Conservation (phyloP, 2,329 filamentous ascomycete genomes). For the Pyrenophora tritici-repentis region DNA sequence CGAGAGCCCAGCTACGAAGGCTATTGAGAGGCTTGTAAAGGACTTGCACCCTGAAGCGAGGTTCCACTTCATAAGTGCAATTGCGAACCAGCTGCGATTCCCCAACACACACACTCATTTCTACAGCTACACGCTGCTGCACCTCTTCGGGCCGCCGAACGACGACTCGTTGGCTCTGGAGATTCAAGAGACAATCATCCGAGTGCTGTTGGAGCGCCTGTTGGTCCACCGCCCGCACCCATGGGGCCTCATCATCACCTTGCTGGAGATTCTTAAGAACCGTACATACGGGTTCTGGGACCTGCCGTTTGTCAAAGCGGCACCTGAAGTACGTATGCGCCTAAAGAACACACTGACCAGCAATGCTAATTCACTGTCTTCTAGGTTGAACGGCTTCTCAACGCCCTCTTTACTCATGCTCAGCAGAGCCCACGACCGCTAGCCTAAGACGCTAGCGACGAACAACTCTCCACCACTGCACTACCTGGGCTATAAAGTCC, state of each 20-base stretch:
- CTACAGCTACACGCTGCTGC: conserved; percentile 83
- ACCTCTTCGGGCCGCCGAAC: conserved; percentile 69
- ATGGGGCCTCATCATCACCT: conserved; percentile 89
- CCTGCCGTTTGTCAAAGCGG: conserved; percentile 85
- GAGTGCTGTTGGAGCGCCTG: conserved; percentile 84
- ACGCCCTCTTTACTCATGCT: conserved; percentile 53
- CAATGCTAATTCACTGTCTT: conserved; percentile 20
- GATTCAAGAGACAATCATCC: conserved; percentile 87
- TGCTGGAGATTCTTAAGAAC: conserved; percentile 90
- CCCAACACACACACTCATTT: conserved; percentile 90
- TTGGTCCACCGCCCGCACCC: conserved; percentile 91
- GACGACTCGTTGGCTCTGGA: conserved; percentile 71
- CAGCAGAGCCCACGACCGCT: conserved; percentile 53
- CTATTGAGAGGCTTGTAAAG: conserved; percentile 77
- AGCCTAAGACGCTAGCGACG: conserved; percentile 25
- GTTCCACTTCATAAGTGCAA: conserved; percentile 81
- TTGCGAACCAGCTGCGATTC: conserved; percentile 90
- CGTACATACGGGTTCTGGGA: conserved; percentile 91
- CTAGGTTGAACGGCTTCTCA: conserved; percentile 54
- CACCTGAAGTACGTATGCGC: conserved; percentile 67
- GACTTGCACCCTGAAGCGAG: conserved; percentile 76
- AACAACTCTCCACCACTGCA: conserved; percentile 39
- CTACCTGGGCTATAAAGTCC: conserved; percentile 38
- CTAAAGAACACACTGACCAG: conserved; percentile 7
- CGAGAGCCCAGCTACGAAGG: conserved; percentile 68